Percentiles rank a stretch among this genome's conserved stretches.
These are phyloP conservation scores for Breviolum minutum DNA, from an alignment of 73 alveolate genomes.

Conservation along the genomic window DNA sequence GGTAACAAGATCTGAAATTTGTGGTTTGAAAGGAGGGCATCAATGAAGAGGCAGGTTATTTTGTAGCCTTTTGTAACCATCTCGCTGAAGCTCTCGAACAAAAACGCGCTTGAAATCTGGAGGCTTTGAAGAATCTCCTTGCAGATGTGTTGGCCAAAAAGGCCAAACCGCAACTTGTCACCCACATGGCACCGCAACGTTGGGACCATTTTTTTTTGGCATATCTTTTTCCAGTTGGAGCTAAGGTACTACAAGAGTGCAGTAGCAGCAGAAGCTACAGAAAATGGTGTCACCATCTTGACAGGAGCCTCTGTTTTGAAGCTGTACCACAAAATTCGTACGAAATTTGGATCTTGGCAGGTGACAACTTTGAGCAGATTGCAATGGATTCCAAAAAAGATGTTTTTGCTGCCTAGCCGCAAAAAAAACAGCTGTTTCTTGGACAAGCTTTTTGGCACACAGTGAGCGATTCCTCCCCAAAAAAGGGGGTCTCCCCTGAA, in stretches of 20 bases:
- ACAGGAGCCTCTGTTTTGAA: slow-evolving; percentile 9
- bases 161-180: slow-evolving; percentile 59
- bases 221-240: background rate
- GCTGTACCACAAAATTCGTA: background rate
- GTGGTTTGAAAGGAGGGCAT: background rate
- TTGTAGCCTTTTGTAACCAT: too few relatives aligned
- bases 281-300: slow-evolving; percentile 55
- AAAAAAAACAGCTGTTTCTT: background rate
- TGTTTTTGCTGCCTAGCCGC: slow-evolving; percentile 29
- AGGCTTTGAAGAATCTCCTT: slow-evolving; percentile 20
- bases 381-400: slow-evolving; percentile 60
- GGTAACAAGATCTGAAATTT: too few relatives aligned
- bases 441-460: background rate
- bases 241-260: slow-evolving; percentile 86
- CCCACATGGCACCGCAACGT: background rate
- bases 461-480: too few relatives aligned
- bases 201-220: background rate
- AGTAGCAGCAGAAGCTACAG: background rate
- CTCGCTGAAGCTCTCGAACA: too few relatives aligned
- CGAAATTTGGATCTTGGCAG: background rate
- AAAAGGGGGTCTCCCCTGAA: too few relatives aligned
- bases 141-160: slow-evolving; percentile 67
- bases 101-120: background rate
- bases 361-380: slow-evolving; percentile 52
- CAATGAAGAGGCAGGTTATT: background rate